Conservation (phyloP, 768 basidiomycete genomes). For the Leucocoprinus birnbaumii region DNA sequence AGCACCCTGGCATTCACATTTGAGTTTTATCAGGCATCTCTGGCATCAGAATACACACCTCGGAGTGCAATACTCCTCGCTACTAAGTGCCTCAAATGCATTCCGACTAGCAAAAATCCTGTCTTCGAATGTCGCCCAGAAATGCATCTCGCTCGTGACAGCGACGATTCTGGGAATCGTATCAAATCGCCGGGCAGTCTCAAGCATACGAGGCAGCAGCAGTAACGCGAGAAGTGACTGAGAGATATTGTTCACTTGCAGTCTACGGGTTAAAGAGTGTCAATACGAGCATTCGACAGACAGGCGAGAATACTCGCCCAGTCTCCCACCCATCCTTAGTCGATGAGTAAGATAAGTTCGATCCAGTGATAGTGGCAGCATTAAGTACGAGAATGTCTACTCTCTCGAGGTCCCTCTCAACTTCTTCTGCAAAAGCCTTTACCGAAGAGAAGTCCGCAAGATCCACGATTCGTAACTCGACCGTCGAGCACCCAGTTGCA, state of each 20-base stretch:
- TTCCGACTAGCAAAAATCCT: constrained; percentile 18
- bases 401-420: constrained; percentile 26
- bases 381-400: constrained; percentile 46
- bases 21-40: neutral
- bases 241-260: constrained; percentile 44
- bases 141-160: constrained; percentile 38
- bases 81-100: constrained; percentile 26
- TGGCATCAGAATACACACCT: neutral
- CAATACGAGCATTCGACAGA: too few species aligned
- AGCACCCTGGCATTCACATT: neutral
- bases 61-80: constrained; percentile 24
- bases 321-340: constrained; percentile 44
- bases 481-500: constrained; percentile 29
- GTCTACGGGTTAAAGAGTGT: constrained; percentile 19
- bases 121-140: constrained; percentile 20
- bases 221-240: constrained; percentile 33
- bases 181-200: constrained; percentile 25
- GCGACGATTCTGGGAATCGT: constrained; percentile 32
- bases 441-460: constrained; percentile 35
- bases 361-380: constrained; percentile 23
- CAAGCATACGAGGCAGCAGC: constrained; percentile 36
- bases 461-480: constrained; percentile 37
- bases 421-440: constrained; percentile 29
- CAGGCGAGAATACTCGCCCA: constrained; percentile 23
- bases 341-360: constrained; percentile 20